Base-by-base conservation (phyloP, 495 filamentous ascomycete species). In the Podospora pseudopauciseta region DNA sequence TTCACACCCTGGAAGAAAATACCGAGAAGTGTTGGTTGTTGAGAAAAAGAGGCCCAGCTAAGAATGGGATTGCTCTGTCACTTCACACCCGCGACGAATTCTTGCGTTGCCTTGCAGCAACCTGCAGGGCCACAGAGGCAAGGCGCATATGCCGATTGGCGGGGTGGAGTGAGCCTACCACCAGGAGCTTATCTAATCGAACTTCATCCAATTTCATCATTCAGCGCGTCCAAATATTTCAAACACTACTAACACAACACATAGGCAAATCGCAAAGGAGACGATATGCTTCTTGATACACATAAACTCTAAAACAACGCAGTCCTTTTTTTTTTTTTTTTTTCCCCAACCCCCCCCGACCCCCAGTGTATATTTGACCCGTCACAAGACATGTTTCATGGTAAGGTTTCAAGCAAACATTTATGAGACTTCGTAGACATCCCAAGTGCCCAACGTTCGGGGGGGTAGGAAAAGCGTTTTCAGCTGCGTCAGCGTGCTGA, bases 1-100 rank as follows among this genome's bases (percentile, higher is more conserved):
- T 75, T 70, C 68, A 74, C 70, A 64, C 56, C 18, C 4, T 15
- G 4, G 16, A 61, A 26, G 56, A 58, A 58, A 27, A 13, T 7
- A 9, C 27, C 18, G 19, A 27, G 56, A 59, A 18, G 26, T 27
- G 19, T 59, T 59, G 19, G 56, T 23, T 18, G 39, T 49, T 11
- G 39, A 49, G 15, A 13, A 49, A 1, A 18, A 11, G 15, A 49
- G 39, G 39, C 39, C 39, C 39, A 49, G 39, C 39, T 16, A 49
- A 49, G 34, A 16, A 49, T 13, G 56, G 19, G 18, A 28, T 30
- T 61, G n/a, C 59, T 32, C 59, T 32, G 19, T 61, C 59, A 30
- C 34, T 27, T 58, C n/a, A 6, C 13, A 20, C 54, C 4, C 20
- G 20, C 59, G 59, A 61, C 27, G 23, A 61, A 61, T 28, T 61